Base-by-base conservation (phyloP, 208 protist species). In the Naegleria fowleri region DNA sequence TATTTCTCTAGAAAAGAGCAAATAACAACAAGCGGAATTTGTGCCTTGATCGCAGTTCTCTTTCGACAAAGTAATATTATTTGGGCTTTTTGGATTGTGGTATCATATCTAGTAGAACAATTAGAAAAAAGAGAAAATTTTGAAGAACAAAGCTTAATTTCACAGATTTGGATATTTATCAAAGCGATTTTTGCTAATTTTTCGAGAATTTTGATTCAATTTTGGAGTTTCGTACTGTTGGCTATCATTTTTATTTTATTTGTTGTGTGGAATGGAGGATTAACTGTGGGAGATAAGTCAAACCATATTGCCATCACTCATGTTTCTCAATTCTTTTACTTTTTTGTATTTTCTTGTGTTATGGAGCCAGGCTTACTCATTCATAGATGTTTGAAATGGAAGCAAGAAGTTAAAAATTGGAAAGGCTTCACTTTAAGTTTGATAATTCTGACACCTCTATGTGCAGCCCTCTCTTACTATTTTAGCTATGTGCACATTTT, bases 51-150 rank as follows among this genome's bases (percentile, higher is more conserved):
- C 43, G 41, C 90, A 43, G n/a, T 93, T n/a, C 76, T 92, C 5
- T 88, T 89, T n/a, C 79, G 92, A 89, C 92, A 93, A 89, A 92
- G 55, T 22, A 93, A 93, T 79, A 93, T 93, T 41, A 90, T 92
- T 79, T 93, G 92, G 92, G 33, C 91, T 38, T 89, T 92, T 84
- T 93, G 88, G 59, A 91, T 92, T 25, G 88, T 91, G 19, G 25
- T 79, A 16, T 39, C 33, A 22, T 38, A 13, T 41, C 76, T 93
- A 38, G 15, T 89, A 7, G 85, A 75, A n/a, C 41, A 41, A 51
- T 33, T 76, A 33, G 90, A 93, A 86, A 11, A 9, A 51, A 88
- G 25, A 33, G 15, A 85, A 5, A 59, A 52, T 4, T 90, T 39
- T 25, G 6, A 19, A 7, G 22, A 9, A 9, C 3, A 33, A 48